These are phyloP conservation scores for Luffa aegyptiaca DNA, from an alignment of 306 rosid species.

Conservation along the genomic window DNA sequence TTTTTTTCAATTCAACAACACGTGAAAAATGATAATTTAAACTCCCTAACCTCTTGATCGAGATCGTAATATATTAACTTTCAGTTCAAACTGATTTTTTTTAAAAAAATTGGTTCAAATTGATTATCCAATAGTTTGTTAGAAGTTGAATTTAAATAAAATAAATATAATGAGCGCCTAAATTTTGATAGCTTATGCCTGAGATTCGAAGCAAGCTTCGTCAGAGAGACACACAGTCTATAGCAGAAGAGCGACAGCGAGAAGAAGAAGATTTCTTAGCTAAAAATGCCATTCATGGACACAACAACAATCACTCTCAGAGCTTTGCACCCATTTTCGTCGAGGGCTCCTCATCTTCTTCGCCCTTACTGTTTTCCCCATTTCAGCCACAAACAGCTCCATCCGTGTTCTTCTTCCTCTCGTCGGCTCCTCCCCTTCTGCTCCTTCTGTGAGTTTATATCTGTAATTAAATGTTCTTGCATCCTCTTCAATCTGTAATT, in stretches of 20 bases:
- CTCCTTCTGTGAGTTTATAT: conserved; percentile 26
- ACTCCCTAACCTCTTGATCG: too few species aligned
- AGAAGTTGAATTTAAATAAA: too few species aligned
- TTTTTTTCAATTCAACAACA: too few species aligned
- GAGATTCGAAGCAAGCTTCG: too few species aligned
- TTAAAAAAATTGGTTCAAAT: too few species aligned
- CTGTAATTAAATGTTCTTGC: not conserved
- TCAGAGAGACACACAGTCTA: not conserved
- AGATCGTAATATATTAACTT: too few species aligned
- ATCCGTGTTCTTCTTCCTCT: conserved; percentile 19
- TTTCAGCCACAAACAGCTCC: conserved; percentile 21
- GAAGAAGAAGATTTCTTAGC: not conserved
- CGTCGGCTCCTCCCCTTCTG: conserved; percentile 24
- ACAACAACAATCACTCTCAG: conserved; percentile 16
- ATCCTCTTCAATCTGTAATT: not conserved
- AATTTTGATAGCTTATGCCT: too few species aligned
- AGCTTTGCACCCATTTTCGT: conserved; percentile 23
- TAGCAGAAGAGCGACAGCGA: not conserved
- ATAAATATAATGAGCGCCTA: too few species aligned
- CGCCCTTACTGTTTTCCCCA: conserved; percentile 21
- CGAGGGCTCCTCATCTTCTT: conserved; percentile 21
- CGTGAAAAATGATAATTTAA: too few species aligned
- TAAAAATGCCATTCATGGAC: not conserved
- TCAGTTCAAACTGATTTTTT: too few species aligned
- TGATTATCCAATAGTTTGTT: too few species aligned